Base-by-base conservation (phyloP, 441 rosid genomes). In the Sinapis alba region DNA sequence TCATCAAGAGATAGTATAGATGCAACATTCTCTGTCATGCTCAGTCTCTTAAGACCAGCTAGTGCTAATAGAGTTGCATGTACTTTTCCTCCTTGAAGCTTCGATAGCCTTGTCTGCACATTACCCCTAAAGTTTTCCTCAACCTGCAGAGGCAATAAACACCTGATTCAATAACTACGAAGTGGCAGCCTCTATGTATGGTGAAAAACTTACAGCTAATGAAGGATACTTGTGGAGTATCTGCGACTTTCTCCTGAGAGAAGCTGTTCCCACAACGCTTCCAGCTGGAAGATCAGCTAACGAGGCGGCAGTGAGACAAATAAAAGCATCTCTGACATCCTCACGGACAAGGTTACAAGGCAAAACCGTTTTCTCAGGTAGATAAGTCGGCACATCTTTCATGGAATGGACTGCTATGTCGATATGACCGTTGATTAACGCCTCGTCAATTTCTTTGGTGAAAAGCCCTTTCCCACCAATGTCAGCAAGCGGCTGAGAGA, bases 381-480 rank as follows among this genome's bases (percentile, higher is more conserved):
- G 74, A 75, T 93, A 95, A 5, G 98, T 95, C 0, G 98, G 99
- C 51, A 96, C 99, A 75, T 95, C 99, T 81, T 96, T 96, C 99
- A 93, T 96, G 1, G 98, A 96, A 74, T 96, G 99, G 78, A 93
- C 98, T 16, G 98, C 99, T 8, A 93, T 93, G 84, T 96, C 98
- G 60, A 96, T 96, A 19, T 91, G 95, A 53, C 97, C 86, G 54
- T 87, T 89, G 10, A 96, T 76, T 7, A 96, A 84, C 0, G 99
- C 98, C 85, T 96, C 99, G 1, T 96, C 97, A 19, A 96, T 93
- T 79, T 96, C 98, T 78, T 93, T 96, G 3, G 99, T 93, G 81
- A 96, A 96, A 69, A 96, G 83, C 12, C 99, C 99, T 81, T 96
- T 96, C 71, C 99, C 99, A 71, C 98, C 98, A 19, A 96, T 96